Evolutionary conservation across 306 rosid species (phyloP).

Genomic region (Quercus robur): DNA sequence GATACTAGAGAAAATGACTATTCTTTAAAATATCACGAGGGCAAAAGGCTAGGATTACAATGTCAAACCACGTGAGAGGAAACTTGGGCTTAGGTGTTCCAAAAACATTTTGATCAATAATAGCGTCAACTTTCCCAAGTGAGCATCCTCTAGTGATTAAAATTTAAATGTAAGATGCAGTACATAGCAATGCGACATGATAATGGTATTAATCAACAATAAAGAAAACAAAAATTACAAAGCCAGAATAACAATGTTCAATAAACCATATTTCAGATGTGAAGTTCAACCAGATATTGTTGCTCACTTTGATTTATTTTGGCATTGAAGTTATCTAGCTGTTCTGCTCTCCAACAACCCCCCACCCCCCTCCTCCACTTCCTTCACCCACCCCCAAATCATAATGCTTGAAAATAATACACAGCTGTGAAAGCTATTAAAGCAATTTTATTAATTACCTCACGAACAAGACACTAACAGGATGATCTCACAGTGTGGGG

Average conservation of each 20-base stretch:
- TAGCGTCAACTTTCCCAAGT: too few relatives aligned
- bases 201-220: not conserved
- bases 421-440: constrained; percentile 9
- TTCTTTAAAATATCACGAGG: too few relatives aligned
- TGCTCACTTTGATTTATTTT: not conserved
- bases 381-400: not conserved
- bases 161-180: too few relatives aligned
- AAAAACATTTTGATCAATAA: too few relatives aligned
- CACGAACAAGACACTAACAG: not conserved
- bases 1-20: too few relatives aligned
- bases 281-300: not conserved
- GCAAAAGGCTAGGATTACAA: too few relatives aligned
- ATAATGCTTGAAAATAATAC: constrained; percentile 6
- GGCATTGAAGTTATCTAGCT: not conserved
- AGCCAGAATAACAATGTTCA: not conserved
- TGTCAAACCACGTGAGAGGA: too few relatives aligned
- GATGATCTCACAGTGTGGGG: constrained; percentile 12
- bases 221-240: too few relatives aligned
- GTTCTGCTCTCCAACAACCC: not conserved
- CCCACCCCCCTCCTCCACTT: not conserved
- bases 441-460: not conserved
- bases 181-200: not conserved
- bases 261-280: not conserved
- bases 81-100: too few relatives aligned
- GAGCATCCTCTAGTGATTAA: too few relatives aligned